Percentiles rank a stretch among this genome's conserved stretches.
These are phyloP conservation scores for Teratosphaeria nubilosa DNA, from an alignment of 2,329 filamentous ascomycete genomes.

Conservation along the genomic window DNA sequence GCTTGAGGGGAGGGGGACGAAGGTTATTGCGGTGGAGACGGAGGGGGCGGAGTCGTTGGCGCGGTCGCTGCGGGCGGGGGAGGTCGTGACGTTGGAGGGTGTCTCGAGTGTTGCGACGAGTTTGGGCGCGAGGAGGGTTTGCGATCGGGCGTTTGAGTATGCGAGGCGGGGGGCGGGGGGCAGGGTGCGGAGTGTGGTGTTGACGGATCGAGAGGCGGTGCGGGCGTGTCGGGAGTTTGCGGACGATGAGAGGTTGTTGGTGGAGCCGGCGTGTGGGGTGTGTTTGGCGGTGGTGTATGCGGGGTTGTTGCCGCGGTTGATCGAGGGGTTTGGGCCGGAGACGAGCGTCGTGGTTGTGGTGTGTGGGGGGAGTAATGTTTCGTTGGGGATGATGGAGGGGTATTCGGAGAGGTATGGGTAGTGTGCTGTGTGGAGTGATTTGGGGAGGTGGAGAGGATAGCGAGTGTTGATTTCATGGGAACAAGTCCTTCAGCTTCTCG, in stretches of 20 bases:
- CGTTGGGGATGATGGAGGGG: slow-evolving; percentile 39
- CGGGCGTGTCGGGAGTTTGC: slow-evolving; percentile 66
- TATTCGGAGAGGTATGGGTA: slow-evolving; percentile 34
- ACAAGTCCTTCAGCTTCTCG: background rate
- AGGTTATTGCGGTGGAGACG: slow-evolving; percentile 67
- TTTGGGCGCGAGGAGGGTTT: slow-evolving; percentile 64
- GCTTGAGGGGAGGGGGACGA: slow-evolving; percentile 34
- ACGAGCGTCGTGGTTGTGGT: slow-evolving; percentile 69
- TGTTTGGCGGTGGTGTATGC: slow-evolving; percentile 61
- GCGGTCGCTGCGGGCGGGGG: slow-evolving; percentile 45
- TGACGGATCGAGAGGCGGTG: slow-evolving; percentile 69
- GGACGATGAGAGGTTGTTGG: slow-evolving; percentile 70
- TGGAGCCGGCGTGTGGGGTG: slow-evolving; percentile 79
- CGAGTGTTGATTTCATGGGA: background rate
- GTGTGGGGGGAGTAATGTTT: slow-evolving; percentile 57
- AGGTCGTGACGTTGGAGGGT: slow-evolving; percentile 48
- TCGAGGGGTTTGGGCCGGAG: slow-evolving; percentile 53
- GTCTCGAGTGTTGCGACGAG: slow-evolving; percentile 70
- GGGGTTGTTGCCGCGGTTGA: slow-evolving; percentile 47
- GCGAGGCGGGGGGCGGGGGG: slow-evolving; percentile 36
- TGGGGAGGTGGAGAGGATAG: background rate
- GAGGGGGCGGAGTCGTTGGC: slow-evolving; percentile 60
- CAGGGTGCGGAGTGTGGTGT: slow-evolving; percentile 46
- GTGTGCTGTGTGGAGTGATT: background rate
- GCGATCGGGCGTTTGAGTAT: slow-evolving; percentile 56